phyloP scores from a whole-genome alignment of 2,329 filamentous ascomycete species.

The Huntiella abstrusa region DNA sequence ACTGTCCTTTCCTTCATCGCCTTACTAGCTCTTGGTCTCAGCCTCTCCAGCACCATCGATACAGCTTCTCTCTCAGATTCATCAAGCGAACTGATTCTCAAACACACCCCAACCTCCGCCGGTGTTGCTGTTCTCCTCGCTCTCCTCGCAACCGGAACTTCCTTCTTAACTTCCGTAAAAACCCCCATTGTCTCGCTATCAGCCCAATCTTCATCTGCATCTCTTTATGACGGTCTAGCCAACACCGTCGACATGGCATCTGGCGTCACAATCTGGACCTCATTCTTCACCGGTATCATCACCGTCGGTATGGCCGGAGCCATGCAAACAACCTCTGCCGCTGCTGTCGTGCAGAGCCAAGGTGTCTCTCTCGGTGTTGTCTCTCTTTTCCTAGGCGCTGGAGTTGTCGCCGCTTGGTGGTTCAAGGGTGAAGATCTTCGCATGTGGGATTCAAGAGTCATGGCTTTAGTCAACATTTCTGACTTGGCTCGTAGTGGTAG shows the following conservation, averaged over 20 bases:
- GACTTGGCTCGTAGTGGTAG: conserved; percentile 24
- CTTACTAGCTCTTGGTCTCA: conserved; percentile 15
- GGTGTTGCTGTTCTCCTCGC: conserved; percentile 27
- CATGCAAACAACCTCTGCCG: conserved; percentile 14
- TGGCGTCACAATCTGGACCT: conserved; percentile 23
- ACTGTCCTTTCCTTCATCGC: conserved; percentile 29
- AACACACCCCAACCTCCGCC: conserved; percentile 19
- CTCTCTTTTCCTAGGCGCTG: conserved; percentile 22
- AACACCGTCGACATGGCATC: conserved; percentile 30
- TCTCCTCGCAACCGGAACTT: conserved; percentile 25
- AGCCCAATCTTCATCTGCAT: conserved; percentile 29
- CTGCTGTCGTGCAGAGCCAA: conserved; percentile 20
- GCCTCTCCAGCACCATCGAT: not conserved
- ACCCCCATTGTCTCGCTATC: conserved; percentile 27
- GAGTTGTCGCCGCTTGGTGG: conserved; percentile 22
- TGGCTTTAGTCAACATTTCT: conserved; percentile 28
- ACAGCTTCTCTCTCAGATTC: conserved; percentile 16
- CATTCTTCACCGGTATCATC: conserved; percentile 24
- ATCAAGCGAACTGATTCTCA: conserved; percentile 16
- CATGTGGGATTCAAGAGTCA: conserved; percentile 26
- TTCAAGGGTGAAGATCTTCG: conserved; percentile 23
- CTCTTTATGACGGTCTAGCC: conserved; percentile 25
- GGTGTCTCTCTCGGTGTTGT: conserved; percentile 24
- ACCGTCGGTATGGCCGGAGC: conserved; percentile 24
- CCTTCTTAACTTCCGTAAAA: conserved; percentile 23